These are phyloP conservation scores for Ustilago esculenta DNA, from an alignment of 1,284 basidiomycete species.

Conservation along the genomic window DNA sequence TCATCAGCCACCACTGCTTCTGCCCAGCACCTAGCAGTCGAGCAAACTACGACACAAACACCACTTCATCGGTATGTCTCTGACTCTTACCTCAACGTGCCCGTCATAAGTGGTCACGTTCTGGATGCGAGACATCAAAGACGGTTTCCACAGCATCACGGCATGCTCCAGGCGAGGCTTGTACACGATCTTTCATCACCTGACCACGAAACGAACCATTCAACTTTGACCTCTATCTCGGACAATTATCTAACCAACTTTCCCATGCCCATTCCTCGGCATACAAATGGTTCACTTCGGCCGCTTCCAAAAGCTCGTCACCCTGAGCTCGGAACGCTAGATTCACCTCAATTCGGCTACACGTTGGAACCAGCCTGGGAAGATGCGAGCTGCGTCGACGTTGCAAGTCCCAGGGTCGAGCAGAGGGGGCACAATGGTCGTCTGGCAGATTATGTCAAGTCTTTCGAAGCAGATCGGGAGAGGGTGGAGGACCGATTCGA, in stretches of 20 bases:
- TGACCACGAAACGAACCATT: not conserved
- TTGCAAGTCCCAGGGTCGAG: conserved; percentile 2
- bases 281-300: not conserved
- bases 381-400: conserved; percentile 28
- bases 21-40: not conserved
- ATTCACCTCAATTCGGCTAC: not conserved
- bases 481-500: conserved; percentile 19
- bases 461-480: not conserved
- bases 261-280: conserved; percentile 8
- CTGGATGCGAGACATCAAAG: too few relatives aligned
- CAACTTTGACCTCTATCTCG: not conserved
- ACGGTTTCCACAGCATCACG: too few relatives aligned
- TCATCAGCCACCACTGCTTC: conserved; percentile 10
- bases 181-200: too few relatives aligned
- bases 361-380: conserved; percentile 34
- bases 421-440: not conserved
- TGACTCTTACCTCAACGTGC: too few relatives aligned
- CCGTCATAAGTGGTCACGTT: not conserved
- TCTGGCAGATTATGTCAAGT: not conserved
- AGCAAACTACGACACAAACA: not conserved
- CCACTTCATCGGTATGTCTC: too few relatives aligned
- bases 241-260: not conserved
- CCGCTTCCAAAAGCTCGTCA: not conserved
- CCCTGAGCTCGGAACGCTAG: not conserved
- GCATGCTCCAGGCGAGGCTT: too few relatives aligned